Evolutionary conservation across 768 basidiomycete species (phyloP).

Genomic region (Pulveroboletus sp.): DNA sequence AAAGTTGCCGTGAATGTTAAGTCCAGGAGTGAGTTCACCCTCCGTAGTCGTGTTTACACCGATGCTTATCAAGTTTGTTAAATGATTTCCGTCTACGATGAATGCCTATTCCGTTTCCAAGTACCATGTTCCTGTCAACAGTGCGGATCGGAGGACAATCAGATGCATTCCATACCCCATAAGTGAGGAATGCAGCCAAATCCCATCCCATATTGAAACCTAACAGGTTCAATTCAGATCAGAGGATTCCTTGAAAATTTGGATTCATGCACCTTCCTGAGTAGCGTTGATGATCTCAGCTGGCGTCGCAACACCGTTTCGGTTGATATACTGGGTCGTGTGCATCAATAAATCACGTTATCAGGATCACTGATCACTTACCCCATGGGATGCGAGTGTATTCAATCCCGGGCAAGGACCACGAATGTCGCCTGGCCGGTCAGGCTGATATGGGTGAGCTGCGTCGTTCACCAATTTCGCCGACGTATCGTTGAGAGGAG

Average conservation of each 20-base stretch:
- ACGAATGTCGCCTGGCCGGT: conserved; percentile 17
- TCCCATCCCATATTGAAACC: conserved; percentile 23
- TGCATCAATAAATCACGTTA: background rate
- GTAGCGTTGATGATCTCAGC: conserved; percentile 20
- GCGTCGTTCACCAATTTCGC: conserved; percentile 18
- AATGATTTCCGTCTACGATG: conserved; percentile 22
- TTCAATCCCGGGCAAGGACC: conserved; percentile 25
- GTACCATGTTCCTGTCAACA: background rate
- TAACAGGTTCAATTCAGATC: background rate
- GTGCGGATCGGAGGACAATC: background rate
- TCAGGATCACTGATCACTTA: conserved; percentile 3
- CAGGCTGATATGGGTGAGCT: conserved; percentile 9
- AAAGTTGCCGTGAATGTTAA: conserved; percentile 22
- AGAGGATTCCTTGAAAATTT: background rate
- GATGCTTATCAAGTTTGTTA: conserved; percentile 26
- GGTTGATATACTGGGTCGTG: conserved; percentile 12
- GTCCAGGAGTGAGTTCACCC: background rate
- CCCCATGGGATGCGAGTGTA: conserved; percentile 24
- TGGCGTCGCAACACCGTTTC: conserved; percentile 14
- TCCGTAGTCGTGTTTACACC: conserved; percentile 19
- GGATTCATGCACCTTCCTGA: conserved; percentile 15
- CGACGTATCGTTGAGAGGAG: conserved; percentile 20
- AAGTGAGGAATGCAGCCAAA: conserved; percentile 18
- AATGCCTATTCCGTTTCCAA: conserved; percentile 13
- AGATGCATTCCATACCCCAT: conserved; percentile 14